Evolutionary conservation across 208 protist species (phyloP).

Genomic region (Trypanosoma rangeli): DNA sequence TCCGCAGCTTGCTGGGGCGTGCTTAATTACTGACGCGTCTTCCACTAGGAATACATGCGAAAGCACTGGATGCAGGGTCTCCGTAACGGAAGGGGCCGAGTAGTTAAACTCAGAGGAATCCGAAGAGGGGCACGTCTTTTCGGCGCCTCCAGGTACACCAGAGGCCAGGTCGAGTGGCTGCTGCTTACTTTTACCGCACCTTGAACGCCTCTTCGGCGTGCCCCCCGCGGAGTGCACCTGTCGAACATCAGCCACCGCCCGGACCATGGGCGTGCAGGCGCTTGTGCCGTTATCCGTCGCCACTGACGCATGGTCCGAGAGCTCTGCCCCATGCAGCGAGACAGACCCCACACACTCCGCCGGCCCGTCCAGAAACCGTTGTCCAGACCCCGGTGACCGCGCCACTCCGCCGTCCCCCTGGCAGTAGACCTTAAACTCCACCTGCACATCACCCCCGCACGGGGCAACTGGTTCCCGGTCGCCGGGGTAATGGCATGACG

Average conservation of each 20-base stretch:
- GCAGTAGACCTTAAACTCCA: conserved; percentile 29
- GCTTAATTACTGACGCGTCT: background rate
- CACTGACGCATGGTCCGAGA: background rate
- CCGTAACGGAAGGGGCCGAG: background rate
- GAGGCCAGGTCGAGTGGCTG: background rate
- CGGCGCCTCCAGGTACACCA: background rate
- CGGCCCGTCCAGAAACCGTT: background rate
- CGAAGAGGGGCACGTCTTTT: background rate
- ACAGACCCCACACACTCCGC: background rate
- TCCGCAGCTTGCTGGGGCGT: background rate
- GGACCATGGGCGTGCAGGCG: background rate
- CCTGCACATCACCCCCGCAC: conserved; percentile 31
- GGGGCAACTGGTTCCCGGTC: conserved; percentile 27
- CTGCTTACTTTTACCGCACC: background rate
- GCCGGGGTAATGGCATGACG: conserved; percentile 21
- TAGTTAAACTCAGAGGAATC: background rate
- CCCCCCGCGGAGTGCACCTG: background rate
- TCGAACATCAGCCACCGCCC: background rate
- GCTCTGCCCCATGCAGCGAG: background rate
- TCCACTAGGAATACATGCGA: background rate
- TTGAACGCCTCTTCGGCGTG: background rate
- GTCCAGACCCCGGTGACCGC: background rate
- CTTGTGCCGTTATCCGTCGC: background rate
- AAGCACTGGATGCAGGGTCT: background rate
- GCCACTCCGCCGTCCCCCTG: background rate